These are phyloP conservation scores for Rhizoctonia solani DNA, from an alignment of 1,284 basidiomycete species.

Conservation along the genomic window DNA sequence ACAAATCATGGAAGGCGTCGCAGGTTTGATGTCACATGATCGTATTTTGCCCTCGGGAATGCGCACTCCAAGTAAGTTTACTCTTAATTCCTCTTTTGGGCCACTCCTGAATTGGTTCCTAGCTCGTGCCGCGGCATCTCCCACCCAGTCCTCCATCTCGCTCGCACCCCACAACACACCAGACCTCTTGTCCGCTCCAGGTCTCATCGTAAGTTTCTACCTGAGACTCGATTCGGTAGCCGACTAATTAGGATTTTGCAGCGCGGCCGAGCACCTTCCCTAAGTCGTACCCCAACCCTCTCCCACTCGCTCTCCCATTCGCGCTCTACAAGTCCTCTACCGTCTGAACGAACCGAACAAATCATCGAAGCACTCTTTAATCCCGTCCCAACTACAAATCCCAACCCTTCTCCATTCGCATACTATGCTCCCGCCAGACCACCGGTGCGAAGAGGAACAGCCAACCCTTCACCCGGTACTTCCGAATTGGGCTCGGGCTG, in stretches of 20 bases:
- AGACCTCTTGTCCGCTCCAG: conserved; percentile 11
- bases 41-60: conserved; percentile 42
- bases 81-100: not conserved
- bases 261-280: conserved; percentile 26
- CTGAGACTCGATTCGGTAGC: conserved; percentile 1
- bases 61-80: conserved; percentile 32
- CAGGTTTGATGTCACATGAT: conserved; percentile 62
- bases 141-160: conserved; percentile 15
- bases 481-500: conserved; percentile 15
- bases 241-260: not conserved
- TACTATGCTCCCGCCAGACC: conserved; percentile 23
- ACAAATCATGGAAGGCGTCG: conserved; percentile 69
- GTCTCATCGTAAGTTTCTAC: conserved; percentile 3
- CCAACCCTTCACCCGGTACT: not conserved
- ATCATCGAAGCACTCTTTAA: conserved; percentile 80
- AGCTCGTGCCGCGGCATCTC: conserved; percentile 13
- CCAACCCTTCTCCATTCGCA: conserved; percentile 27
- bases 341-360: conserved; percentile 56
- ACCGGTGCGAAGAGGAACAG: conserved; percentile 16
- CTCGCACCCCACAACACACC: conserved; percentile 2
- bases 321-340: conserved; percentile 46
- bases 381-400: conserved; percentile 47
- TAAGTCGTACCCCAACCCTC: conserved; percentile 13
- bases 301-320: conserved; percentile 29
- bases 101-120: not conserved